Evolutionary conservation across 495 filamentous ascomycete genomes (phyloP).

Genomic region (Parmelia sp.): DNA sequence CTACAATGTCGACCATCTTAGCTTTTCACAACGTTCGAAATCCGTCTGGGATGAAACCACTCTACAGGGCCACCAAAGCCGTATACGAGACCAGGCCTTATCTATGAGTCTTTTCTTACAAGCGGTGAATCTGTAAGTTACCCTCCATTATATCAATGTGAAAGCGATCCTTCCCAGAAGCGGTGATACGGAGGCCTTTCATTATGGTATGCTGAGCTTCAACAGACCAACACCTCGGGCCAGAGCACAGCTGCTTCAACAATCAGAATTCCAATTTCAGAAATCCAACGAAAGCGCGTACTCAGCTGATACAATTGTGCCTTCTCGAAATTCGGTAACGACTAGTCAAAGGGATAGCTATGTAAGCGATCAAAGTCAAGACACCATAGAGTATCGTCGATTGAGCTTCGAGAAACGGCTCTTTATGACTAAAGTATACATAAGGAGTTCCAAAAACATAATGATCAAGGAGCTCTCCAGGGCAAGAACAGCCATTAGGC

Average conservation of each 20-base stretch:
- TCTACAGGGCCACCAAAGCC: neutral
- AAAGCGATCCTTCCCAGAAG: neutral
- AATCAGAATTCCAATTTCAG: neutral
- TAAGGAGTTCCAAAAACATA: neutral
- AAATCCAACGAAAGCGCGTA: neutral
- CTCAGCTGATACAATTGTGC: neutral
- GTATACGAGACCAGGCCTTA: neutral
- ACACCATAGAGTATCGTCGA: neutral
- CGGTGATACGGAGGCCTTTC: neutral
- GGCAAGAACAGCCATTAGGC: neutral
- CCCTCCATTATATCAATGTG: neutral
- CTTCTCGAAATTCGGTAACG: neutral
- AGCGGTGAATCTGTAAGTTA: neutral
- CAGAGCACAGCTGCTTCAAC: neutral
- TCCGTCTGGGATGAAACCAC: neutral
- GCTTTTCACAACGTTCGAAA: neutral
- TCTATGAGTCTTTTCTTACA: neutral
- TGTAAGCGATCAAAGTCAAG: neutral
- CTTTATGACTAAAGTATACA: neutral
- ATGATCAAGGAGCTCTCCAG: neutral
- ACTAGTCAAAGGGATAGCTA: neutral
- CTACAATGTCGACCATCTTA: neutral
- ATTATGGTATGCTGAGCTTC: neutral
- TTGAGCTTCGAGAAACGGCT: neutral
- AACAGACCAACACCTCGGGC: neutral